Evolutionary conservation across 768 basidiomycete genomes (phyloP).

Genomic region (Phaffia australis): DNA sequence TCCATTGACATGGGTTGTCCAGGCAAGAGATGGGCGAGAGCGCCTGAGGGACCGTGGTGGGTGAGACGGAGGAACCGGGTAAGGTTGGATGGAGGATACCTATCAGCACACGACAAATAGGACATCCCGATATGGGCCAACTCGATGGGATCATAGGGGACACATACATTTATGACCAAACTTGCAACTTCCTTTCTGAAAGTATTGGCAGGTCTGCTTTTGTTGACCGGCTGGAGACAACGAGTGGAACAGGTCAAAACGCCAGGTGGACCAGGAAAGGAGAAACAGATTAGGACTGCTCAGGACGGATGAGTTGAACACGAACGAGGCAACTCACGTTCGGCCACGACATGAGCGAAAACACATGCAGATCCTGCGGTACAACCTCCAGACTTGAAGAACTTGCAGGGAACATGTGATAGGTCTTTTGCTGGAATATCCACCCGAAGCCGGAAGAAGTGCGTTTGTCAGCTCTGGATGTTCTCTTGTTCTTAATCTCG

Average conservation of each 20-base stretch:
- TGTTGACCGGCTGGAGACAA: conserved; percentile 26
- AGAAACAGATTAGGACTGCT: background rate
- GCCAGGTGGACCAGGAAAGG: conserved; percentile 27
- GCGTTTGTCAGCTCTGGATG: too few relatives aligned
- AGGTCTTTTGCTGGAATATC: conserved; percentile 56
- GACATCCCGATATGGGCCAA: background rate
- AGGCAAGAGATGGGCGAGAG: conserved; percentile 84
- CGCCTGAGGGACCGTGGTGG: conserved; percentile 47
- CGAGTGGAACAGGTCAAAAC: background rate
- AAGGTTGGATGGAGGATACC: too few relatives aligned
- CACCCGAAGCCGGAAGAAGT: too few relatives aligned
- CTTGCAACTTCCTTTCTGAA: conserved; percentile 74
- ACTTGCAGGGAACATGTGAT: conserved; percentile 94
- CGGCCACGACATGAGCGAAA: conserved; percentile 71
- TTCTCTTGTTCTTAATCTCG: too few relatives aligned
- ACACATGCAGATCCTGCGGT: conserved; percentile 88
- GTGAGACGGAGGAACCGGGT: background rate
- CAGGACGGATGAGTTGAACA: background rate
- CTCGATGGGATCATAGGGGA: background rate
- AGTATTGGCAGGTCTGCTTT: conserved; percentile 41
- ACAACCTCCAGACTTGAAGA: conserved; percentile 83
- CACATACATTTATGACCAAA: conserved; percentile 48
- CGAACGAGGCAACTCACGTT: conserved; percentile 46
- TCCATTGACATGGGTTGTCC: conserved; percentile 94
- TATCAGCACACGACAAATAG: background rate